Conservation (phyloP, 306 rosid species). For the Hippophae rhamnoides region DNA sequence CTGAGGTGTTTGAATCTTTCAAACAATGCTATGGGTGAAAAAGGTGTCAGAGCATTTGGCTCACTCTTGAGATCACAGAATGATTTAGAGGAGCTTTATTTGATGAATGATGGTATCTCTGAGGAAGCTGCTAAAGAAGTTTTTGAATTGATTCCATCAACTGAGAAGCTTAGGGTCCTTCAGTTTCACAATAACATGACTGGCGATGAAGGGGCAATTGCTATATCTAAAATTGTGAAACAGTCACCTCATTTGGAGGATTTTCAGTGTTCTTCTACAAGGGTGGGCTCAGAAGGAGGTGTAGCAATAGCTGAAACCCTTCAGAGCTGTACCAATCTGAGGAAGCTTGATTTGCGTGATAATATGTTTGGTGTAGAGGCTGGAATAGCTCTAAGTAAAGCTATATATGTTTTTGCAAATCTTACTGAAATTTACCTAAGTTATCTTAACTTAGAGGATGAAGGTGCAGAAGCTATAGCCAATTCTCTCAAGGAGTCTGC, state of each 20-base stretch:
- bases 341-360: conserved; percentile 79
- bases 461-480: conserved; percentile 61
- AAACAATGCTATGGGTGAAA: conserved; percentile 77
- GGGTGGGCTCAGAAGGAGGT: conserved; percentile 80
- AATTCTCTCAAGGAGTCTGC: conserved; percentile 65
- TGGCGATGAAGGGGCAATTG: conserved; percentile 62
- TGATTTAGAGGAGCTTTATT: conserved; percentile 73
- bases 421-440: conserved; percentile 67
- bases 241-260: conserved; percentile 60
- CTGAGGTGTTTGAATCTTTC: conserved; percentile 63
- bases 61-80: conserved; percentile 57
- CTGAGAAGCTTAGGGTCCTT: conserved; percentile 72
- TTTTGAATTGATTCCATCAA: conserved; percentile 74
- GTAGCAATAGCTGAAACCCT: conserved; percentile 69
- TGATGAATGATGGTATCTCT: conserved; percentile 88
- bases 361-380: conserved; percentile 88
- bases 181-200: conserved; percentile 77
- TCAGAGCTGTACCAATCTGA: conserved; percentile 51
- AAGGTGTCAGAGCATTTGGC: conserved; percentile 73
- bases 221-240: conserved; percentile 55
- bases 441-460: conserved; percentile 81
- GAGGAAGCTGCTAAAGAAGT: conserved; percentile 91
- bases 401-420: conserved; percentile 39
- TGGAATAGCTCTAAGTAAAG: conserved; percentile 66
- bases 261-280: conserved; percentile 81